Conservation (phyloP, 1,139 yeast genomes). For the Saccharomyces hybrid region DNA sequence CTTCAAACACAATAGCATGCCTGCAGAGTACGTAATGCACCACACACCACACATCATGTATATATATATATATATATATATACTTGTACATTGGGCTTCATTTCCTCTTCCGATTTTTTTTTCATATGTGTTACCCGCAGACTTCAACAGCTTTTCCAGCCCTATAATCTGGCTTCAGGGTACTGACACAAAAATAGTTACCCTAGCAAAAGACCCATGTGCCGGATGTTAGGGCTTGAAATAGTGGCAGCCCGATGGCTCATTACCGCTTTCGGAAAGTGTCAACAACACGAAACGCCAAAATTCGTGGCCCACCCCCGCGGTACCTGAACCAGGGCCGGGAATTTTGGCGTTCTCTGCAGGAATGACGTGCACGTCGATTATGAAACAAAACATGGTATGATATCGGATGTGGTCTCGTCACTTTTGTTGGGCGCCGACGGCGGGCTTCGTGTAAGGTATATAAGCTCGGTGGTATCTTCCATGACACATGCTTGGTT, state of each 20-base stretch:
- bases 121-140: not conserved
- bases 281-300: slow-evolving; percentile 1
- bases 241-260: not conserved
- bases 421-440: not conserved
- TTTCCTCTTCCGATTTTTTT: too few species aligned
- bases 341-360: slow-evolving; percentile 1
- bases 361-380: not conserved
- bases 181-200: not conserved
- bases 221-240: not conserved
- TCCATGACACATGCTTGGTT: not conserved
- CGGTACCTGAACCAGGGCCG: not conserved
- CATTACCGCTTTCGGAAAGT: not conserved
- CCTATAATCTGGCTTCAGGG: not conserved
- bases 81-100: not conserved
- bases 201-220: not conserved
- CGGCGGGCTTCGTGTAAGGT: not conserved
- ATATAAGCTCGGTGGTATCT: not conserved
- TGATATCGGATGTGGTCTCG: not conserved
- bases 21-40: not conserved
- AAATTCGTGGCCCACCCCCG: not conserved
- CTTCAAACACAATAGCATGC: not conserved
- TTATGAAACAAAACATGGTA: not conserved
- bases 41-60: not conserved
- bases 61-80: not conserved
- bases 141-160: not conserved